Percentiles rank a stretch among this genome's conserved stretches.
phyloP scores from a whole-genome alignment of 345 rosid species.

The Populus davidiana region DNA sequence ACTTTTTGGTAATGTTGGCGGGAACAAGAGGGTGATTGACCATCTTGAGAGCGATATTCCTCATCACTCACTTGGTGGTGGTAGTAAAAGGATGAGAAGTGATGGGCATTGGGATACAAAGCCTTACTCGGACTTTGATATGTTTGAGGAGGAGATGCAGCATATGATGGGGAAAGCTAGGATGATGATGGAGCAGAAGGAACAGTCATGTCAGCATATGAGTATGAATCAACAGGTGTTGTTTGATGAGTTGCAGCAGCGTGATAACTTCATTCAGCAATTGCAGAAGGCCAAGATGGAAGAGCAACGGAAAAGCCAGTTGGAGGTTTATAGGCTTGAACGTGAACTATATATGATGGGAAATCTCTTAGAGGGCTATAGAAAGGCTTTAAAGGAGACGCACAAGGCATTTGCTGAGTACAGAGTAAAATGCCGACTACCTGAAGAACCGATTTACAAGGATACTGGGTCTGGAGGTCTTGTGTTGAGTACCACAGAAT shows the following conservation, averaged over 20 bases:
- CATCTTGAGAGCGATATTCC: slow-evolving; percentile 44
- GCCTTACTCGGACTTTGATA: slow-evolving; percentile 37
- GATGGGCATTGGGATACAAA: slow-evolving; percentile 54
- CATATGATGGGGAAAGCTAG: slow-evolving; percentile 47
- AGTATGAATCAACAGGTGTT: slow-evolving; percentile 51
- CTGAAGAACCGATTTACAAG: slow-evolving; percentile 64
- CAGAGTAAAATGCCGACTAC: slow-evolving; percentile 46
- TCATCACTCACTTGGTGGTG: slow-evolving; percentile 46
- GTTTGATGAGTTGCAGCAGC: slow-evolving; percentile 49
- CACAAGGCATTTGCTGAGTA: slow-evolving; percentile 60
- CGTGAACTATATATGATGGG: slow-evolving; percentile 70
- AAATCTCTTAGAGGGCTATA: slow-evolving; percentile 65
- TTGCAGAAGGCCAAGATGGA: slow-evolving; percentile 59
- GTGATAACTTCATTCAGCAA: slow-evolving; percentile 37
- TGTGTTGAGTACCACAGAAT: slow-evolving; percentile 59
- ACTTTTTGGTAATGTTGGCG: slow-evolving; percentile 39
- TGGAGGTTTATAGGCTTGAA: slow-evolving; percentile 60
- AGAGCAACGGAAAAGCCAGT: slow-evolving; percentile 51
- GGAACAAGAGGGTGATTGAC: slow-evolving; percentile 59
- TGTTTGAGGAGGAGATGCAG: slow-evolving; percentile 48
- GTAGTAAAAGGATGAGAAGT: slow-evolving; percentile 64
- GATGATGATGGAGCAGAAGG: slow-evolving; percentile 47
- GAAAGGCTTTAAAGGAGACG: slow-evolving; percentile 68
- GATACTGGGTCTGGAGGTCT: slow-evolving; percentile 80
- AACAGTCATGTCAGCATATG: slow-evolving; percentile 40